Conservation (phyloP, 495 filamentous ascomycete genomes). For the Penicillium alfredii region DNA sequence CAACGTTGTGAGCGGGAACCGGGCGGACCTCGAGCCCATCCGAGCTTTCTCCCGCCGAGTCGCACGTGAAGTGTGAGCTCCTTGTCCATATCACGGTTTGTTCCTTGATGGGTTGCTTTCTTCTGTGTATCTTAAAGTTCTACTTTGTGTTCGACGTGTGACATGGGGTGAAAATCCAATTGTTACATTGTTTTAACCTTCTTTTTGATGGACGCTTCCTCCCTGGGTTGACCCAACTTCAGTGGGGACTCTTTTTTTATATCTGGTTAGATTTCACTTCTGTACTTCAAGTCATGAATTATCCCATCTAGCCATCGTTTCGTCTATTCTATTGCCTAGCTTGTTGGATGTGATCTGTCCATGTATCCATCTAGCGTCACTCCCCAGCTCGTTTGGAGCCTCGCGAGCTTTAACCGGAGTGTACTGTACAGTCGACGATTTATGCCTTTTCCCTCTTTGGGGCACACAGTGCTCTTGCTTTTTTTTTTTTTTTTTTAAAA, state of each 20-base stretch:
- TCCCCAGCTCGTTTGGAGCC: too few species aligned
- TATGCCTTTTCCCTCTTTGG: too few species aligned
- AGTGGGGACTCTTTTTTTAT: constrained; percentile 8
- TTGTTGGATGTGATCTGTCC: constrained; percentile 2
- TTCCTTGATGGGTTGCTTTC: constrained; percentile 23
- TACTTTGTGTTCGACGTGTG: constrained; percentile 29
- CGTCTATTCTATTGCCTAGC: constrained; percentile 1
- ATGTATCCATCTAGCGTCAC: too few species aligned
- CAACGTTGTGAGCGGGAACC: constrained; percentile 1
- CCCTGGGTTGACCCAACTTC: constrained; percentile 5
- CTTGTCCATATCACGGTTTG: constrained; percentile 28
- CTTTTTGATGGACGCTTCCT: constrained; percentile 7
- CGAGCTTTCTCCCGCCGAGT: too few species aligned
- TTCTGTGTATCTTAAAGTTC: constrained; percentile 44
- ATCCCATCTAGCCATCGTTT: constrained; percentile 1
- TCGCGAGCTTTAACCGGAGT: too few species aligned
- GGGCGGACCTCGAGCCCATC: constrained; percentile 3
- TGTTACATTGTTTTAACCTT: constrained; percentile 25
- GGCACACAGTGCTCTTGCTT: too few species aligned
- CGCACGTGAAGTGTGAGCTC: constrained; percentile 16
- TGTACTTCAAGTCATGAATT: constrained; percentile 17
- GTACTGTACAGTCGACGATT: too few species aligned
- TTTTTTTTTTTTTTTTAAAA: too few species aligned
- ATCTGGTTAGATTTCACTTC: constrained; percentile 24
- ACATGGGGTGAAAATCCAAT: constrained; percentile 21